Evolutionary conservation across 169 alveolate species (phyloP).

Genomic region (Amoebophrya sp.): DNA sequence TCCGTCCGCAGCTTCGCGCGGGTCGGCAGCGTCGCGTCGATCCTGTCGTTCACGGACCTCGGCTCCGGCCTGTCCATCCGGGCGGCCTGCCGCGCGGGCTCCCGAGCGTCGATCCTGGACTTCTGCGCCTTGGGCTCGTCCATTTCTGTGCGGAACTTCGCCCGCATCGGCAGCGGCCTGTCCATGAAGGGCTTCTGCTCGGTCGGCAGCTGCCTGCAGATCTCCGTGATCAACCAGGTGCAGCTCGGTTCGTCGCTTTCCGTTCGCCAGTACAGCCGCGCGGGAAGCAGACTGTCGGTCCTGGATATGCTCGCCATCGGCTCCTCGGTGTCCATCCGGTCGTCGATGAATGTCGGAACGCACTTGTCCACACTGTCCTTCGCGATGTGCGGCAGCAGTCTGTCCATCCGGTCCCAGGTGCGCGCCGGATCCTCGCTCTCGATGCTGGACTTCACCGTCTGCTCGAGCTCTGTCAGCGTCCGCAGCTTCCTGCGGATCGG

Average conservation of each 20-base stretch:
- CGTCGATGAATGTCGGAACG: neutral
- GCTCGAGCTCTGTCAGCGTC: neutral
- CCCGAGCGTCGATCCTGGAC: neutral
- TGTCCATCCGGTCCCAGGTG: conserved; percentile 8
- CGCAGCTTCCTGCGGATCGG: conserved; percentile 3
- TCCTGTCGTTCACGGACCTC: too few relatives aligned
- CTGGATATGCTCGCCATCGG: neutral
- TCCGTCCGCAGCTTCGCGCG: neutral
- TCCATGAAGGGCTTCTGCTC: too few relatives aligned
- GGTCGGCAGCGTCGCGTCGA: too few relatives aligned
- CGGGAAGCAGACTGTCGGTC: neutral
- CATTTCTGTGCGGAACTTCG: neutral
- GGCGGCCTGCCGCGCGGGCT: too few relatives aligned
- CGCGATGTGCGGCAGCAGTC: neutral
- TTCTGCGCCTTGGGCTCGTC: neutral
- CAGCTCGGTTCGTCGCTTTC: conserved; percentile 29
- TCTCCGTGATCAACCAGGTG: neutral
- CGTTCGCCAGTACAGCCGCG: neutral
- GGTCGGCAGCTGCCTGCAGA: too few relatives aligned
- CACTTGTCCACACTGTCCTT: neutral
- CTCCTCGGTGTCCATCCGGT: neutral
- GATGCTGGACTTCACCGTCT: neutral
- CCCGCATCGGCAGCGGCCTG: too few relatives aligned
- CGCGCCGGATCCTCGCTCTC: conserved; percentile 15
- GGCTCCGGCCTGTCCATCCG: too few relatives aligned